Evolutionary conservation across 345 rosid genomes (phyloP).

Genomic region (Lepidium sativum): DNA sequence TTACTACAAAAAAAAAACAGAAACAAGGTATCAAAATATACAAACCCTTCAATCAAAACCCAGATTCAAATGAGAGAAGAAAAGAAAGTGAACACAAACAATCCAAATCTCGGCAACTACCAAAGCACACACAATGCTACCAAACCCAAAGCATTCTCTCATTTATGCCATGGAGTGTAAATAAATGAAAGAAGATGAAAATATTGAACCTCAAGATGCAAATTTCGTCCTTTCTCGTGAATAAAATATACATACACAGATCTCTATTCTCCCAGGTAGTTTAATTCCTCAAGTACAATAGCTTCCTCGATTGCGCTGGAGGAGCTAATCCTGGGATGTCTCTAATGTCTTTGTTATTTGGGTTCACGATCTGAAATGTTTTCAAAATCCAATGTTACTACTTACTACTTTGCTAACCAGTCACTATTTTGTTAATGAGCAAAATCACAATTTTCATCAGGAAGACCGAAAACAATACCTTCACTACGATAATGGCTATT

Average conservation of each 20-base stretch:
- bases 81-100: background rate
- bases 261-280: slow-evolving; percentile 19
- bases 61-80: slow-evolving; percentile 1
- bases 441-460: slow-evolving; percentile 9
- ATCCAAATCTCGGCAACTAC: slow-evolving; percentile 7
- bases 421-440: slow-evolving; percentile 4
- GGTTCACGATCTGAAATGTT: slow-evolving; percentile 68
- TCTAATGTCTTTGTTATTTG: slow-evolving; percentile 79
- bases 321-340: slow-evolving; percentile 99
- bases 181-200: background rate
- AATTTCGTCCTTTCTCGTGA: slow-evolving; percentile 9
- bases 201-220: slow-evolving; percentile 15
- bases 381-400: background rate
- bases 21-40: background rate
- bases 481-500: slow-evolving; percentile 84
- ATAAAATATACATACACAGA: slow-evolving; percentile 12
- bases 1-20: background rate
- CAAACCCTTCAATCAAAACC: slow-evolving; percentile 22
- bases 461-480: slow-evolving; percentile 42
- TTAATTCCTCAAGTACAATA: slow-evolving; percentile 42
- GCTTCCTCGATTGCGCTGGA: slow-evolving; percentile 87
- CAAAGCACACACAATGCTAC: slow-evolving; percentile 21
- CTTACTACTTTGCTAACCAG: background rate
- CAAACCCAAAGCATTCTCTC: slow-evolving; percentile 3
- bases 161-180: slow-evolving; percentile 4